Percentiles rank a stretch among this genome's conserved stretches.
These are phyloP conservation scores for Protomyces macrosporus DNA, from an alignment of 1,139 yeast genomes.

Conservation along the genomic window DNA sequence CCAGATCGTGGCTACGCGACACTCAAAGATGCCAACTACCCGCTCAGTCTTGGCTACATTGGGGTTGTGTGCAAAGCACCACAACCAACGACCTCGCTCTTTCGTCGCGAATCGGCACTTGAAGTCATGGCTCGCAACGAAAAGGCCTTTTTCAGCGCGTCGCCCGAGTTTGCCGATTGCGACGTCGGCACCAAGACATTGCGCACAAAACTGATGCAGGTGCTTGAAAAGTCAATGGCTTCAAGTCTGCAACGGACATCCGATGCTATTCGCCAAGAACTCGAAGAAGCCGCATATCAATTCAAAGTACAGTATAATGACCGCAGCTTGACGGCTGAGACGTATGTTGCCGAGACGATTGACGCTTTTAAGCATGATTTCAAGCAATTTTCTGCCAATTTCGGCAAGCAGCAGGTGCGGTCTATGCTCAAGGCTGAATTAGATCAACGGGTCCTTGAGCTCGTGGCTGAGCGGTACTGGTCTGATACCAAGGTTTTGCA, in stretches of 20 bases:
- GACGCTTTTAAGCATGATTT: slow-evolving; percentile 82
- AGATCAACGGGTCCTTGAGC: slow-evolving; percentile 81
- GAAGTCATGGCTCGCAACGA: slow-evolving; percentile 45
- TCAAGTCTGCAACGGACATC: slow-evolving; percentile 83
- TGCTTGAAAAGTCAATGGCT: slow-evolving; percentile 88
- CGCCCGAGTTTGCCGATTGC: slow-evolving; percentile 34
- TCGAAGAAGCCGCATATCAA: slow-evolving; percentile 87
- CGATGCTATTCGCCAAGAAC: slow-evolving; percentile 75
- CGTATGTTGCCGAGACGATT: slow-evolving; percentile 84
- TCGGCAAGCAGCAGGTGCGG: slow-evolving; percentile 76
- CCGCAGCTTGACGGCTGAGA: slow-evolving; percentile 84
- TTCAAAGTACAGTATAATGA: slow-evolving; percentile 97
- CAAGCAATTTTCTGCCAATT: slow-evolving; percentile 75
- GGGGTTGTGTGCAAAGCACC: slow-evolving; percentile 86
- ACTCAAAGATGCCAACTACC: slow-evolving; percentile 73
- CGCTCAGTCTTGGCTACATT: slow-evolving; percentile 91
- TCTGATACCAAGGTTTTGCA: slow-evolving; percentile 17
- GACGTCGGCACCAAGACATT: slow-evolving; percentile 71
- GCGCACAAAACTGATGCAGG: slow-evolving; percentile 74
- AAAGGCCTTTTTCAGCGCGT: slow-evolving; percentile 31
- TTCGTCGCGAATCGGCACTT: slow-evolving; percentile 33
- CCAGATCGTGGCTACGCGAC: slow-evolving; percentile 66
- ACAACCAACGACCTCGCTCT: slow-evolving; percentile 31
- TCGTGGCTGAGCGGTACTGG: slow-evolving; percentile 90
- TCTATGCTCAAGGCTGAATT: slow-evolving; percentile 73